Base-by-base conservation (phyloP, 1,139 yeast genomes). In the Lodderomyces metapsilosis region DNA sequence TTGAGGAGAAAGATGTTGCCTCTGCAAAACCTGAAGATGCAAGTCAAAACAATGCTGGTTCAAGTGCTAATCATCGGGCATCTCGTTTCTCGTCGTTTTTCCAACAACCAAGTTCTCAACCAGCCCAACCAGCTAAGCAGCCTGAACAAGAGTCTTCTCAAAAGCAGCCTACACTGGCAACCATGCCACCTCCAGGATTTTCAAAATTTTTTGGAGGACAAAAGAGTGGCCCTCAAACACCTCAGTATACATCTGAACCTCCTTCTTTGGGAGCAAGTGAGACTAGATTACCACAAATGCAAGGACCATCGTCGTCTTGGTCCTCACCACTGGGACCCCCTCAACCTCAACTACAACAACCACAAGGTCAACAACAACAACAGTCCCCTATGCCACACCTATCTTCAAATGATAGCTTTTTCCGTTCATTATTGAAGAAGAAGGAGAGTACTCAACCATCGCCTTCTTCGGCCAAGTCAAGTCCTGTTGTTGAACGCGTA, bases 391-490 rank as follows among this genome's bases (percentile, higher is more conserved):
- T 28, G 18, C 32, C 56, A n/a, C 39, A 38, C 11, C 31, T 36
- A 18, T 28, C 41, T 9, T 40, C 47, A 3, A 75, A 76, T 49
- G 82, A 78, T 46, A 62, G 75, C 5, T 80, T 80, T 48, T 78
- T 80, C 56, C 66, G 74, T 65, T 76, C 84, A 0, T 61, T 80
- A 43, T 58, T 79, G 53, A 65, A 63, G 37, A 78, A 73, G 51
- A 58, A 62, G 38, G 64, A 57, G 9, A 35, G 22, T 18, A n/a
- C 16, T 22, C 38, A 41, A 12, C 24, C 25, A 8, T 39, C 44
- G n/a, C 49, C 40, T 22, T 25, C 18, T 35, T 25, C 52, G 30
- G 21, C 49, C 22, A 16, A 46, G 36, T 30, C 52, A 37, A 39
- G 53, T 32, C 42, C 49, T 1, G 37, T 28, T 18, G 39, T 36